Evolutionary conservation across 163 green algal species (phyloP).

Genomic region (Volvox carteri): DNA sequence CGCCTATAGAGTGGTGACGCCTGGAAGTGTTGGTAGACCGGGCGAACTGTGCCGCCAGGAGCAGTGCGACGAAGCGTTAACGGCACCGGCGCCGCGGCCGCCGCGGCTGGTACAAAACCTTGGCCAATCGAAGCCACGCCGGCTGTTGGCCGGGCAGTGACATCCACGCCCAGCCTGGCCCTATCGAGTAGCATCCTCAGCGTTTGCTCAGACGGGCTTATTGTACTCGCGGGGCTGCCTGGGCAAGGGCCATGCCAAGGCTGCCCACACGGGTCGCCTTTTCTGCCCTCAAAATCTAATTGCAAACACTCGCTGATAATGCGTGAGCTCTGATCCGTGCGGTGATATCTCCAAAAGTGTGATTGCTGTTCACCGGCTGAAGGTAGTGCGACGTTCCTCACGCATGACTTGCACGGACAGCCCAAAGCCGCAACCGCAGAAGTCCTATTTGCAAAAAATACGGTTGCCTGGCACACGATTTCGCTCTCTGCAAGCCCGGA

Average conservation of each 20-base stretch:
- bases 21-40: not conserved
- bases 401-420: constrained; percentile 3
- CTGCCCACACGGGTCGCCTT: not conserved
- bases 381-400: not conserved
- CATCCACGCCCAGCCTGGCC: not conserved
- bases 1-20: not conserved
- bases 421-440: not conserved
- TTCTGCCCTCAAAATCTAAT: not conserved
- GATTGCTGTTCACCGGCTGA: not conserved
- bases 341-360: not conserved
- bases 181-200: not conserved
- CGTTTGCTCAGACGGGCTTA: not conserved
- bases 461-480: not conserved
- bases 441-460: not conserved
- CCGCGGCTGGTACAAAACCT: no score
- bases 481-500: not conserved
- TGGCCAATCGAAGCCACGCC: no score
- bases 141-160: not conserved
- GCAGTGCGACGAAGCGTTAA: not conserved
- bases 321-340: not conserved
- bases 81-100: not conserved
- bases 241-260: not conserved
- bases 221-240: not conserved
- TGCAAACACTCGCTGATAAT: not conserved
- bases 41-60: not conserved